These are phyloP conservation scores for Mortierella sp. DNA, from an alignment of 371 early-diverging fungal species.

Conservation along the genomic window DNA sequence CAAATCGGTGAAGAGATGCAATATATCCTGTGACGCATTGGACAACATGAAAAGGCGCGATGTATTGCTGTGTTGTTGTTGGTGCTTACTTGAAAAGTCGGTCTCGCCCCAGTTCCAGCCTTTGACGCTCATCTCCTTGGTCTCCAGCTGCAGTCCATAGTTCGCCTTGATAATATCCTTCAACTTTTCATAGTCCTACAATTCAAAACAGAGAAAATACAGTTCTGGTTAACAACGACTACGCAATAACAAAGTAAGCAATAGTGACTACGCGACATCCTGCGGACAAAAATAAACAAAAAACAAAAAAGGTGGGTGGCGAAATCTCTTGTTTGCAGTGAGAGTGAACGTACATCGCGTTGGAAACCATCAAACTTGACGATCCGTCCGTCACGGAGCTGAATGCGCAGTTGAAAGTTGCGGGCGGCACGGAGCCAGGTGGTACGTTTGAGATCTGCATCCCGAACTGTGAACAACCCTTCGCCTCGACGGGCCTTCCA, in stretches of 20 bases:
- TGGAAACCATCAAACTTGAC: conserved; percentile 93
- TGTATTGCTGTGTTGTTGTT: neutral
- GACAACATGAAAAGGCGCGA: neutral
- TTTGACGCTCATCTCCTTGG: conserved; percentile 86
- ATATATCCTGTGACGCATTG: neutral
- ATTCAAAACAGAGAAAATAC: conserved; percentile 4
- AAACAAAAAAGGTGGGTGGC: conserved; percentile 8
- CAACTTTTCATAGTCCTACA: conserved; percentile 85
- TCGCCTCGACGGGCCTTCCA: conserved; percentile 77
- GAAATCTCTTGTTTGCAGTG: too few species aligned
- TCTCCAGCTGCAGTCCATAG: conserved; percentile 84
- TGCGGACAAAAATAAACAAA: neutral
- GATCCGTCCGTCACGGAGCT: conserved; percentile 76
- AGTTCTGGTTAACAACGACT: neutral
- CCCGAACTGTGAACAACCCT: conserved; percentile 73
- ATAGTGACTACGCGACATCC: neutral
- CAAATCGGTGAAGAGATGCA: too few species aligned
- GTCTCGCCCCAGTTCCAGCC: conserved; percentile 98
- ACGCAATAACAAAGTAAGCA: conserved; percentile 10
- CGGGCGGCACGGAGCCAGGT: conserved; percentile 87
- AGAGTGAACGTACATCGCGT: conserved; percentile 80
- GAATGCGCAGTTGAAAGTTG: conserved; percentile 86
- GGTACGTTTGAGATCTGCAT: conserved; percentile 77
- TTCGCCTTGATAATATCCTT: conserved; percentile 74
- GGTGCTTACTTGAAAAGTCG: conserved; percentile 70